Percentiles rank a stretch among this genome's conserved stretches.
These are phyloP conservation scores for barrel medic (Medicago truncatula) DNA, from an alignment of 306 rosid genomes.

Conservation along the genomic window DNA sequence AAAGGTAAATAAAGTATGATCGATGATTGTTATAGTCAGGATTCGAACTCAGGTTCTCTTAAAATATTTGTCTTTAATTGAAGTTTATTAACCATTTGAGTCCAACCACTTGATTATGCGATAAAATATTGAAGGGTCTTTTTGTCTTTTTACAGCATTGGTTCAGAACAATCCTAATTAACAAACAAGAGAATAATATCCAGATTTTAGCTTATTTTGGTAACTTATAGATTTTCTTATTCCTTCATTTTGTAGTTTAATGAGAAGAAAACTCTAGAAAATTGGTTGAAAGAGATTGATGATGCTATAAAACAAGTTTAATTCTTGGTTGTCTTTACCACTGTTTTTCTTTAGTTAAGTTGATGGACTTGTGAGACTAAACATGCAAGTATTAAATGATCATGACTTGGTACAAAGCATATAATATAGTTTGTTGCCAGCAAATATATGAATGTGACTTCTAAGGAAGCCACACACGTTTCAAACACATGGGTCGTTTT, in stretches of 20 bases:
- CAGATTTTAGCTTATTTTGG: background rate
- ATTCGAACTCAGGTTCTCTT: rapidly evolving
- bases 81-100: background rate
- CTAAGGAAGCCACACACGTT: conserved; percentile 35
- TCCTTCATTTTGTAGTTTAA: conserved; percentile 17
- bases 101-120: background rate
- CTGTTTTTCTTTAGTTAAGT: conserved; percentile 25
- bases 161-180: conserved; percentile 7
- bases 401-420: conserved; percentile 38
- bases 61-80: background rate
- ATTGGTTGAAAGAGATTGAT: conserved; percentile 21
- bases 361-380: conserved; percentile 21
- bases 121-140: background rate
- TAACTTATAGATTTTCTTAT: background rate
- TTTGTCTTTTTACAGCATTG: conserved; percentile 5
- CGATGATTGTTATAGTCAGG: background rate
- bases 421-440: conserved; percentile 11
- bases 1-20: background rate
- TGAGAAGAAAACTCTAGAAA: conserved; percentile 27
- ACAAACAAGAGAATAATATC: conserved; percentile 4
- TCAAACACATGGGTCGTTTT: conserved; percentile 27
- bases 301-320: conserved; percentile 34
- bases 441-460: conserved; percentile 44
- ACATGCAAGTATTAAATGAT: conserved; percentile 29
- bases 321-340: conserved; percentile 2